Conservation (phyloP, 805 yeast genomes). For the Saccharomyces paradoxus region DNA sequence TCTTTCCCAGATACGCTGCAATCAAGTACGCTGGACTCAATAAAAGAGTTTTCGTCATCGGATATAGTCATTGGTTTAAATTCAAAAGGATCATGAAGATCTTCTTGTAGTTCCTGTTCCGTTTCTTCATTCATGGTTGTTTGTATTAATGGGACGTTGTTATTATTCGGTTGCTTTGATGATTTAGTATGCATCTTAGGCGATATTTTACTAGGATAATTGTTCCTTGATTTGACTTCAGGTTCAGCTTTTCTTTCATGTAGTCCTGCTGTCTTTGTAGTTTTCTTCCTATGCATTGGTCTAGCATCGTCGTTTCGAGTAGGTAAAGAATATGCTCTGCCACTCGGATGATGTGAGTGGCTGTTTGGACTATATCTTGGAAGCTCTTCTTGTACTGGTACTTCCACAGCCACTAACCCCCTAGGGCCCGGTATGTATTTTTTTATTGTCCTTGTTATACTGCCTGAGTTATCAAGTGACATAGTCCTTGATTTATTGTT, state of each 20-base stretch:
- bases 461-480: conserved; percentile 2
- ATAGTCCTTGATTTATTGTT: conserved; percentile 18
- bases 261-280: not conserved
- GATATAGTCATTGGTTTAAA: not conserved
- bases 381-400: conserved; percentile 37
- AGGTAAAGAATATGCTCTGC: not conserved
- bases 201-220: not conserved
- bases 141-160: conserved; percentile 12
- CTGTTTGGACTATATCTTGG: not conserved
- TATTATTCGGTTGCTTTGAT: not conserved
- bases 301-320: not conserved
- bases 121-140: conserved; percentile 21
- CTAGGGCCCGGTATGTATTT: conserved; percentile 67
- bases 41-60: not conserved
- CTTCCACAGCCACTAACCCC: conserved; percentile 64
- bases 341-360: not conserved
- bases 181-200: not conserved
- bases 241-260: not conserved
- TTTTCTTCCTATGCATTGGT: not conserved
- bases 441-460: conserved; percentile 41
- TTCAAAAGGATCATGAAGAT: conserved; percentile 1
- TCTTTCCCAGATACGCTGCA: not conserved
- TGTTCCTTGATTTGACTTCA: not conserved
- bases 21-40: not conserved
- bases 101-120: conserved; percentile 18